A percentile compares a stretch with the other conserved stretches of the same genome.
Evolutionary conservation across 495 filamentous ascomycete species (phyloP).

Genomic region (Immersiella caudata): DNA sequence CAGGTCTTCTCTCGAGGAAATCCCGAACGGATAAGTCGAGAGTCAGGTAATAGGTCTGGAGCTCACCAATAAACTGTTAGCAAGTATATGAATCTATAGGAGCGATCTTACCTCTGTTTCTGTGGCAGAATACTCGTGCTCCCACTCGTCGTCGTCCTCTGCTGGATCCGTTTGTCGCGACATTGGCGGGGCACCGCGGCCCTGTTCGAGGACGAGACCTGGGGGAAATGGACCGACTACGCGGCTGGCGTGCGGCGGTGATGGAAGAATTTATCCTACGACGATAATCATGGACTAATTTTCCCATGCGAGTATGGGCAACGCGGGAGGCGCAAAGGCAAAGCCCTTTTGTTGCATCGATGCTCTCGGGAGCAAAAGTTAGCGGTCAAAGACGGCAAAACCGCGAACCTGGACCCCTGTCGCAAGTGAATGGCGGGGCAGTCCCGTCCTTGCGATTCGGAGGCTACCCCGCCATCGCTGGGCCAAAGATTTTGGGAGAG

Average conservation of each 20-base stretch:
- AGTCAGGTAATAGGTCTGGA: constrained; percentile 59
- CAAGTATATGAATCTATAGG: background rate
- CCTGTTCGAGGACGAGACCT: background rate
- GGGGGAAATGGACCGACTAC: background rate
- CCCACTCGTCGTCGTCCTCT: constrained; percentile 54
- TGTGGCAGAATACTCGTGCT: constrained; percentile 60
- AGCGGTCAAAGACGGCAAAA: constrained; percentile 35
- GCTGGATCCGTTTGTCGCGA: background rate
- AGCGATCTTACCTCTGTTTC: constrained; percentile 53
- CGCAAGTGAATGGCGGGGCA: constrained; percentile 15
- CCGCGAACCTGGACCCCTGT: background rate
- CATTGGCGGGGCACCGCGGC: background rate
- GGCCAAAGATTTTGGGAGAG: background rate
- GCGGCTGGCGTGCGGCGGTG: background rate
- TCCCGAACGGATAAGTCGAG: constrained; percentile 57
- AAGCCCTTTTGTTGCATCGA: constrained; percentile 10
- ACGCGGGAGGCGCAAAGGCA: background rate
- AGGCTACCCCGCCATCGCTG: constrained; percentile 18
- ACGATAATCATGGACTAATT: background rate
- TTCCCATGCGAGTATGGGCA: no score
- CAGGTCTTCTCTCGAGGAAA: constrained; percentile 41
- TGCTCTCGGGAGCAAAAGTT: constrained; percentile 24
- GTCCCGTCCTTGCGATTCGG: constrained; percentile 7
- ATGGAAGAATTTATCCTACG: background rate
- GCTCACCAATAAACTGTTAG: background rate